A percentile compares a stretch with the other conserved stretches of the same genome.
Conservation (phyloP, 1,139 yeast species). For the Arxiozyma heterogenica region DNA sequence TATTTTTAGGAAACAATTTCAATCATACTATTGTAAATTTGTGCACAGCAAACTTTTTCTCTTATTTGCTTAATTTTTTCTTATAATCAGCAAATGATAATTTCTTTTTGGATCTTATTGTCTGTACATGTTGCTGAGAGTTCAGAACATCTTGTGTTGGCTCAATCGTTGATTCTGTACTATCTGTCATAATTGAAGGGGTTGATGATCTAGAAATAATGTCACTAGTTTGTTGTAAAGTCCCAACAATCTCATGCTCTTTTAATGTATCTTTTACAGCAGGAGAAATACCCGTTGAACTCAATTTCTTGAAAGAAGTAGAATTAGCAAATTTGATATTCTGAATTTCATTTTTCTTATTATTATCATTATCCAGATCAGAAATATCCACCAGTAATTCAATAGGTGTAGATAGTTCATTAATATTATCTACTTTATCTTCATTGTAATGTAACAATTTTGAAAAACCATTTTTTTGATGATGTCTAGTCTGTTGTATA, state of each 20-base stretch:
- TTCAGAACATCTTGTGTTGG: background rate
- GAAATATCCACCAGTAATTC: constrained; percentile 11
- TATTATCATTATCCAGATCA: background rate
- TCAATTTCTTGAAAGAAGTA: background rate
- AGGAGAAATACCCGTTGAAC: background rate
- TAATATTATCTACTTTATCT: constrained; percentile 17
- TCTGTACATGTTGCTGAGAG: background rate
- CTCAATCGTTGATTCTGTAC: background rate
- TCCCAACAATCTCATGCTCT: background rate
- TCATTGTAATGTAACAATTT: constrained; percentile 19
- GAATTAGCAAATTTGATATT: background rate
- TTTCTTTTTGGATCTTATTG: constrained; percentile 39
- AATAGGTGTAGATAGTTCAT: constrained; percentile 26
- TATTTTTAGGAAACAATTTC: background rate
- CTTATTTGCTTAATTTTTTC: constrained; percentile 45
- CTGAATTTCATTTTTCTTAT: background rate
- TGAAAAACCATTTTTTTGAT: background rate
- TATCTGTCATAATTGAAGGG: background rate
- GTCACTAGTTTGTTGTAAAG: background rate
- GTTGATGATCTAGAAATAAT: constrained; percentile 1
- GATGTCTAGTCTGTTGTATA: background rate
- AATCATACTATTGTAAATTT: too few relatives aligned
- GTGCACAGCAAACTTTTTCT: background rate
- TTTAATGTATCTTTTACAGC: background rate
- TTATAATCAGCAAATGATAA: constrained; percentile 78